Conservation (phyloP, 2,329 filamentous ascomycete species). For the Aaosphaeria pasadenensis region DNA sequence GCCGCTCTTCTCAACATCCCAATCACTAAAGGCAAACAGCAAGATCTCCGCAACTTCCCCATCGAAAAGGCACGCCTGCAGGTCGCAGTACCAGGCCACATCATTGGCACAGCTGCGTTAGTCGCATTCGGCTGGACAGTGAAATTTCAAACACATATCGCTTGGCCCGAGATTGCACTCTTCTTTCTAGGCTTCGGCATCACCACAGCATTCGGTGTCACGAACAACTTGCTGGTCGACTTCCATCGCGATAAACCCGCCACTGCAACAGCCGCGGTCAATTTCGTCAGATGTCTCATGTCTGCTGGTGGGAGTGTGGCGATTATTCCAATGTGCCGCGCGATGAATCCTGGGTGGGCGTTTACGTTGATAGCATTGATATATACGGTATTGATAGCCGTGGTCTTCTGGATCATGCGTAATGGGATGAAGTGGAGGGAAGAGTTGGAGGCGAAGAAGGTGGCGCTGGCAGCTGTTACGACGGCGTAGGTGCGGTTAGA, state of each 20-base stretch:
- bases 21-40: conserved; percentile 58
- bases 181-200: conserved; percentile 53
- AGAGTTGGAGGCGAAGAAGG: conserved; percentile 11
- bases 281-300: conserved; percentile 37
- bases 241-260: conserved; percentile 39
- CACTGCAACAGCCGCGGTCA: conserved; percentile 40
- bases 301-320: conserved; percentile 36
- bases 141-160: conserved; percentile 35
- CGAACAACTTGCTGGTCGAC: conserved; percentile 47
- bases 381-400: conserved; percentile 20
- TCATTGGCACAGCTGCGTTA: conserved; percentile 27
- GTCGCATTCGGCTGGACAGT: conserved; percentile 44
- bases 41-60: conserved; percentile 52
- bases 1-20: conserved; percentile 60
- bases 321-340: conserved; percentile 41
- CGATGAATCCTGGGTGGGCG: conserved; percentile 44
- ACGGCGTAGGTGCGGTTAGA: background rate
- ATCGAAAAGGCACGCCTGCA: conserved; percentile 47
- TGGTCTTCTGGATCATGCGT: conserved; percentile 29
- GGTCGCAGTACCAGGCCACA: conserved; percentile 37
- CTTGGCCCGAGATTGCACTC: conserved; percentile 48
- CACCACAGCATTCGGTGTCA: conserved; percentile 50
- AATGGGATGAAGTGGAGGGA: conserved; percentile 30
- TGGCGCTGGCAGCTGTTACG: background rate
- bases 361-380: conserved; percentile 42